Percentiles rank a stretch among this genome's conserved stretches.
phyloP scores from a whole-genome alignment of 2,329 filamentous ascomycete genomes.

The Elsinoe necatrix region DNA sequence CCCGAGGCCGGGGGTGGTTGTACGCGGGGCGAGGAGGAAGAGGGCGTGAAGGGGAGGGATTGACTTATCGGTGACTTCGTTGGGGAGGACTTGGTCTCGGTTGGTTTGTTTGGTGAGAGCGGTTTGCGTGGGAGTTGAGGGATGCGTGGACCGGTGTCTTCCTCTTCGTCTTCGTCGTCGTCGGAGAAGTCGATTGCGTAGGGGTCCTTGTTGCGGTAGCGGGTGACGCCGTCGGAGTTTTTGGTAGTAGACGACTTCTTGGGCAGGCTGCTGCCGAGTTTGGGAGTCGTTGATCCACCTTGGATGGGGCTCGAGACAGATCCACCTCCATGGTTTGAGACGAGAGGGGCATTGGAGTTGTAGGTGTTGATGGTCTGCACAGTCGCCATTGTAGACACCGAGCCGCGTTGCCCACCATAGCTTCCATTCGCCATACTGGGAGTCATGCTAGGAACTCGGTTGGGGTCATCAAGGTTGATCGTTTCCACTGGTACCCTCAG shows the following conservation, averaged over 20 bases:
- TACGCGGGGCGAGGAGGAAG: not conserved
- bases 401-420: not conserved
- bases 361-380: slow-evolving; percentile 14
- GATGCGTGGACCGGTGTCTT: not conserved
- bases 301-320: not conserved
- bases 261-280: not conserved
- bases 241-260: slow-evolving; percentile 8
- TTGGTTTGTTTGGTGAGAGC: not conserved
- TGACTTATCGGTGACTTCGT: not conserved
- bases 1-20: slow-evolving; percentile 5
- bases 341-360: slow-evolving; percentile 10
- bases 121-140: slow-evolving; percentile 11
- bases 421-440: slow-evolving; percentile 3
- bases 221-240: slow-evolving; percentile 50
- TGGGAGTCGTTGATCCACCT: not conserved
- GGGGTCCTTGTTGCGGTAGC: slow-evolving; percentile 71
- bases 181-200: slow-evolving; percentile 75
- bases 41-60: not conserved
- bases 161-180: slow-evolving; percentile 47
- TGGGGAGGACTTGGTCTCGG: not conserved
- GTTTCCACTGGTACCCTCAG: slow-evolving; percentile 38
- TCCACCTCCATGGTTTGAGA: slow-evolving; percentile 2
- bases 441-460: not conserved
- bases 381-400: slow-evolving; percentile 10
- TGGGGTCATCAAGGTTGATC: slow-evolving; percentile 34